phyloP scores from a whole-genome alignment of 164 flowering plant genomes.

The Magnolia changhungtana region DNA sequence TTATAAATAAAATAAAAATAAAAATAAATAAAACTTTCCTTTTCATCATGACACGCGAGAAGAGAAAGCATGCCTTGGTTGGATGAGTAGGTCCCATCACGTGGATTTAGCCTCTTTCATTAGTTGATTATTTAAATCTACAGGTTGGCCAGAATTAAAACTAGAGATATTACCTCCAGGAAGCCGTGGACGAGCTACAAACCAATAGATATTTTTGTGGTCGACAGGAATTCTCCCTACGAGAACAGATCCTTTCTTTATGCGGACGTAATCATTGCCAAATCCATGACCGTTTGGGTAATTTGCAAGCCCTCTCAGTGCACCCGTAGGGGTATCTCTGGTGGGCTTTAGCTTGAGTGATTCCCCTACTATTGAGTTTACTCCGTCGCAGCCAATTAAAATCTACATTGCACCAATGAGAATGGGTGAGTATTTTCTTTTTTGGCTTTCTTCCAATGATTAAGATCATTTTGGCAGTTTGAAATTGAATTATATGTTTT shows the following conservation, averaged over 20 bases:
- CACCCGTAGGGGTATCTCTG: conserved; percentile 15
- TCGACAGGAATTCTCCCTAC: conserved; percentile 40
- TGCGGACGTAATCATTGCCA: conserved; percentile 18
- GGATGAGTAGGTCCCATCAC: no score
- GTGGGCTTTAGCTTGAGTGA: conserved; percentile 32
- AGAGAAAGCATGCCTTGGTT: no score
- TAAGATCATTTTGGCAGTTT: no score
- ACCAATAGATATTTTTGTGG: conserved; percentile 43
- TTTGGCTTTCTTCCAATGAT: no score
- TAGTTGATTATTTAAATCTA: no score
- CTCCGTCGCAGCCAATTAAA: conserved; percentile 62
- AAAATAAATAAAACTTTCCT: no score
- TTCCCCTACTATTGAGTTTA: conserved; percentile 35
- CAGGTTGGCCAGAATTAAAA: no score
- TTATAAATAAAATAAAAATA: no score
- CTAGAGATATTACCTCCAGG: conserved; percentile 22
- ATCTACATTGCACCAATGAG: conserved; percentile 23
- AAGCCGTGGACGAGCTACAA: conserved; percentile 19
- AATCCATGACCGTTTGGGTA: conserved; percentile 43
- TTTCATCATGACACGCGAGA: no score
- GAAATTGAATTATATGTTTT: no score
- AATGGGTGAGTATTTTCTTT: no score
- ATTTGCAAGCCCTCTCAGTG: conserved; percentile 37
- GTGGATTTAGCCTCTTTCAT: no score
- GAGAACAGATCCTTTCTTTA: conserved; percentile 2